Base-by-base conservation (phyloP, 2,329 filamentous ascomycete genomes). In the Sphaerulina populicola region DNA sequence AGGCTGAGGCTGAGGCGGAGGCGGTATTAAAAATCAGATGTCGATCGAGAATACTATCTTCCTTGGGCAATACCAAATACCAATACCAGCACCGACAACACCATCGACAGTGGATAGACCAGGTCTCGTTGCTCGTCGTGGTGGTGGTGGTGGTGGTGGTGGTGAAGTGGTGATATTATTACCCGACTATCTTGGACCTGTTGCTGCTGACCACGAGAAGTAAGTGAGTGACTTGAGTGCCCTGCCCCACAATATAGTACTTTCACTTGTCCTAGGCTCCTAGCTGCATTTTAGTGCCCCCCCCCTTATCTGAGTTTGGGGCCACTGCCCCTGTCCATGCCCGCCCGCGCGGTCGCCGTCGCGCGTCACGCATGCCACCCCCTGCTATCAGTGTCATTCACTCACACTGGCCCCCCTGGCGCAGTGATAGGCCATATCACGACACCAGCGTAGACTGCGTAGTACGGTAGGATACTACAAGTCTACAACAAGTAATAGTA, bases 261-360 rank as follows among this genome's bases (percentile, higher is more conserved):
- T 37, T 35, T 49, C 31, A 42, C 9, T 15, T 35, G 29, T 39
- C 27, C 42, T 27, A 29, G 37, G 27, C n/a, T 39, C 27, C 42
- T 18, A 18, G 18, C 18, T 18, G 18, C 18, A 18, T 18, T 18
- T 18, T 18, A 18, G 18, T 18, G n/a, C n/a, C n/a, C n/a, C n/a
- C n/a, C 39, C 43, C 49, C 47, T 50, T 54, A 54, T 54, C 51
- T 50, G 38, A 42, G 42, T 54, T 54, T 50, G 47, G 30, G 49
- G 43, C 33, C 33, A 37, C 1, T 10, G 12, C 31, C 31, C 31
- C 6, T 35, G 31, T 35, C 31, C 31, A 21, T 23, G 18, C 39
- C 10, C 3, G 31, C 18, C 27, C 42, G 27, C 18, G 21, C 23
- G 31, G 9, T 15, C 43, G 47, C 31, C 44, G 35, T 15, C 18